Base-by-base conservation (phyloP, 495 filamentous ascomycete species). In the Penicillium steckii region DNA sequence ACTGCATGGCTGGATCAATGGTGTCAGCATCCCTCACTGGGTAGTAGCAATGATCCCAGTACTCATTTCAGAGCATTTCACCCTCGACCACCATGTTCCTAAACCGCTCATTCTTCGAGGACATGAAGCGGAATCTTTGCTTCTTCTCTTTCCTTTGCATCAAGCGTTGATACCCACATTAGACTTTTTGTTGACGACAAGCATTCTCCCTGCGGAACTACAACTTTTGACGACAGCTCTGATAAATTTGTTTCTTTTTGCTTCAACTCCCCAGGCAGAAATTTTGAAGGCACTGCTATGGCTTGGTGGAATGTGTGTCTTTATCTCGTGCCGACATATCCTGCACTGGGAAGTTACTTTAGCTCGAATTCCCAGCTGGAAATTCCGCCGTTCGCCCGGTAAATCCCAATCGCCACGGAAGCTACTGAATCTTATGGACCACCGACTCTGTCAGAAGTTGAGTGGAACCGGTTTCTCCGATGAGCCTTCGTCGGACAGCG, bases 341-440 rank as follows among this genome's bases (percentile, higher is more conserved):
- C 82, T 97, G n/a, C 82, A 76, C 65, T 96, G 89, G 89, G 90
- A 87, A 29, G 85, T 97, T 13, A 77, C 86, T 44, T 71, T 98
- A 35, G 91, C 93, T 15, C 77, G 95, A 33, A 88, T 98, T 29
- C 94, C 94, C 2, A 89, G 81, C 53, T 97, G 93, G 90, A 87
- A 91, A 27, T 92, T 97, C 56, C 81, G 85, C 53, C 82, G 85
- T 17, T 67, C 78, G 10, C 73, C 74, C 0, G 70, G 68, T 10
- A 56, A 70, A 21, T 71, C 76, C 21, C 69, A 70, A 49, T 75
- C 76, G 12, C 71, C 68, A 15, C 77, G 76, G 38, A 69, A 70
- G 10, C 70, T 83, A 42, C 53, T 84, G n/a, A 74, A 78, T 53
- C 59, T 71, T 25, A 66, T 85, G 30, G 77, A 80, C 27, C 70